phyloP scores from a whole-genome alignment of 140 eudicot species.

The Ambrosia hybrid region DNA sequence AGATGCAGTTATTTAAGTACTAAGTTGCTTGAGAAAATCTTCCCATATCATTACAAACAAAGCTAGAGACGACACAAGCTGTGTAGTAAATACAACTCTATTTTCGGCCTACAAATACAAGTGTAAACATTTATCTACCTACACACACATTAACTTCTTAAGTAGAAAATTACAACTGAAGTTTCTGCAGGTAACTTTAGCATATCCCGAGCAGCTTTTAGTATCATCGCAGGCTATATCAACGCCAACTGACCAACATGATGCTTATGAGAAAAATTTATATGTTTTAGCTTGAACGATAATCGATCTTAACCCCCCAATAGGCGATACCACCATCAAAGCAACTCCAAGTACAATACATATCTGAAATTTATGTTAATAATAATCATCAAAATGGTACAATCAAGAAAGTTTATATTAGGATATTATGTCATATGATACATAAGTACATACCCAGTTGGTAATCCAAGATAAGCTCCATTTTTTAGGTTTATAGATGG shows the following conservation, averaged over 20 bases:
- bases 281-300: conserved; percentile 59
- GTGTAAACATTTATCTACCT: conserved; percentile 7
- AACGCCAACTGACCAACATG: background rate
- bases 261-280: conserved; percentile 51
- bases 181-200: background rate
- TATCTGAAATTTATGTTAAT: conserved; percentile 37
- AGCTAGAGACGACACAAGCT: background rate
- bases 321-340: conserved; percentile 66
- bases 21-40: too few relatives aligned
- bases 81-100: background rate
- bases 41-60: conserved; percentile 9
- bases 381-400: background rate
- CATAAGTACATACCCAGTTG: conserved; percentile 52
- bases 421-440: background rate
- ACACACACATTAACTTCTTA: conserved; percentile 18
- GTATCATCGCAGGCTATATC: background rate
- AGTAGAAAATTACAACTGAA: background rate
- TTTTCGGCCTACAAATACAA: background rate
- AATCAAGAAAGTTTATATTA: background rate
- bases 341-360: conserved; percentile 60
- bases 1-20: too few relatives aligned
- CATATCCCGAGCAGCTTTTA: conserved; percentile 6
- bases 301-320: conserved; percentile 67
- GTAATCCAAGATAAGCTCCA: conserved; percentile 62
- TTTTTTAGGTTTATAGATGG: conserved; percentile 58